phyloP scores from a whole-genome alignment of 768 basidiomycete genomes.

The Daedaleopsis nitida region DNA sequence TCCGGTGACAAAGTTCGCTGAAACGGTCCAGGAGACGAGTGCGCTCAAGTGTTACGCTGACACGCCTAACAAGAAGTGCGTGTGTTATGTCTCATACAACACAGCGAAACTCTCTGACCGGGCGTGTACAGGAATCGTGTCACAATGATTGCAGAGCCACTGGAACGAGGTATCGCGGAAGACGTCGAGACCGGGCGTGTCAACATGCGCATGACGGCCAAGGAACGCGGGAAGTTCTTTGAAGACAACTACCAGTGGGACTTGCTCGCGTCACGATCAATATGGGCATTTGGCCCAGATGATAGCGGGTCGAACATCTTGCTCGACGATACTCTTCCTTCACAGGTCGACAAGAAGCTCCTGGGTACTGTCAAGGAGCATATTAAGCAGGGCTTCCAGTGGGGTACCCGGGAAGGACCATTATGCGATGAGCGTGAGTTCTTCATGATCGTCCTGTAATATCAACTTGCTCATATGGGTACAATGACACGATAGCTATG shows the following conservation, averaged over 20 bases:
- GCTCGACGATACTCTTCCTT: slow-evolving; percentile 94
- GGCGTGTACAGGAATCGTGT: slow-evolving; percentile 77
- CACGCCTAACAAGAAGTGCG: slow-evolving; percentile 97
- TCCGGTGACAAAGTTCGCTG: slow-evolving; percentile 97
- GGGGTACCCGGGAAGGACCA: slow-evolving; percentile 97
- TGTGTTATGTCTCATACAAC: slow-evolving; percentile 8
- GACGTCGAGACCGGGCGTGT: slow-evolving; percentile 94
- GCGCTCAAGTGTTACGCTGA: slow-evolving; percentile 99
- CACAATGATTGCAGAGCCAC: slow-evolving; percentile 98
- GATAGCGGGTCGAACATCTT: slow-evolving; percentile 93
- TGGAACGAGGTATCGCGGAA: slow-evolving; percentile 94
- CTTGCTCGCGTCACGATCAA: slow-evolving; percentile 92
- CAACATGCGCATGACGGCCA: slow-evolving; percentile 92
- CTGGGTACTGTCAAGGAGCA: slow-evolving; percentile 89
- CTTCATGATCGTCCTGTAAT: neutral
- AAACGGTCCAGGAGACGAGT: slow-evolving; percentile 97
- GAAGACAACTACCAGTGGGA: slow-evolving; percentile 99
- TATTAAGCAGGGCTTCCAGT: slow-evolving; percentile 99
- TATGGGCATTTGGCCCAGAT: slow-evolving; percentile 99
- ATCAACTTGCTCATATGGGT: neutral
- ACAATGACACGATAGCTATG: slow-evolving; percentile 64
- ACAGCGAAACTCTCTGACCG: neutral
- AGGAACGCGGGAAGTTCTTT: slow-evolving; percentile 95
- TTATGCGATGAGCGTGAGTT: slow-evolving; percentile 97
- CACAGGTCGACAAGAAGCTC: slow-evolving; percentile 92